A percentile compares a stretch with the other conserved stretches of the same genome.
phyloP scores from a whole-genome alignment of 768 basidiomycete species.

The Tylopilus vinaceipallidus region DNA sequence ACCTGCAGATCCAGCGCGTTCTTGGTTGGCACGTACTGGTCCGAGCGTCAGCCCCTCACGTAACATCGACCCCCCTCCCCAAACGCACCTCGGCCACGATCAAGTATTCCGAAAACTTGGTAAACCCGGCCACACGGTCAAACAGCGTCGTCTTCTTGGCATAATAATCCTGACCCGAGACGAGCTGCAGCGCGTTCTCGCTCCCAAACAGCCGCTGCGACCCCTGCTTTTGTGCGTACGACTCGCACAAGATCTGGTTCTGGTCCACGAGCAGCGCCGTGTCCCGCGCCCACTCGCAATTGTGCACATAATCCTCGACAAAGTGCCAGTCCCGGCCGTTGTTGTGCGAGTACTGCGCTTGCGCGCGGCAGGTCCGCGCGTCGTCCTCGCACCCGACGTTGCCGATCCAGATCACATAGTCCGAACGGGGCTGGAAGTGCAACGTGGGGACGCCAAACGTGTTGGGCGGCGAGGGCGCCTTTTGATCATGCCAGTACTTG shows the following conservation, averaged over 20 bases:
- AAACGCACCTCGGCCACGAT: slow-evolving; percentile 97
- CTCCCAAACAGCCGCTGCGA: slow-evolving; percentile 58
- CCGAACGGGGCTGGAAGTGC: slow-evolving; percentile 84
- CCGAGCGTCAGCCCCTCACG: no score
- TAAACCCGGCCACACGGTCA: slow-evolving; percentile 87
- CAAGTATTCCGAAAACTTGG: slow-evolving; percentile 95
- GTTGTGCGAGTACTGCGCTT: slow-evolving; percentile 71
- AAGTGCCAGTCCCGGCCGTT: slow-evolving; percentile 75
- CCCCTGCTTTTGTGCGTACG: slow-evolving; percentile 78
- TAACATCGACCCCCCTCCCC: no score
- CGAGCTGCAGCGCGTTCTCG: slow-evolving; percentile 71
- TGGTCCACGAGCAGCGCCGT: slow-evolving; percentile 74
- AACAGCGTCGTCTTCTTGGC: slow-evolving; percentile 72
- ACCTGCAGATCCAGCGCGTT: slow-evolving; percentile 82
- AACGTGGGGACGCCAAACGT: slow-evolving; percentile 71
- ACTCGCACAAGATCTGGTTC: slow-evolving; percentile 90
- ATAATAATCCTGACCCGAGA: slow-evolving; percentile 77
- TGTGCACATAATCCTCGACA: slow-evolving; percentile 84
- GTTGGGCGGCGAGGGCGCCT: slow-evolving; percentile 74
- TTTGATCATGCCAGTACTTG: slow-evolving; percentile 56
- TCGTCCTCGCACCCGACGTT: slow-evolving; percentile 58
- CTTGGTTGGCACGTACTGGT: slow-evolving; percentile 52
- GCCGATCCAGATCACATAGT: slow-evolving; percentile 89
- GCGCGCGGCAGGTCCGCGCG: slow-evolving; percentile 60
- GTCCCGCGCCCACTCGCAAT: slow-evolving; percentile 92